Evolutionary conservation across 257 asterid genomes (phyloP).

Genomic region (Solanum stenotomum): DNA sequence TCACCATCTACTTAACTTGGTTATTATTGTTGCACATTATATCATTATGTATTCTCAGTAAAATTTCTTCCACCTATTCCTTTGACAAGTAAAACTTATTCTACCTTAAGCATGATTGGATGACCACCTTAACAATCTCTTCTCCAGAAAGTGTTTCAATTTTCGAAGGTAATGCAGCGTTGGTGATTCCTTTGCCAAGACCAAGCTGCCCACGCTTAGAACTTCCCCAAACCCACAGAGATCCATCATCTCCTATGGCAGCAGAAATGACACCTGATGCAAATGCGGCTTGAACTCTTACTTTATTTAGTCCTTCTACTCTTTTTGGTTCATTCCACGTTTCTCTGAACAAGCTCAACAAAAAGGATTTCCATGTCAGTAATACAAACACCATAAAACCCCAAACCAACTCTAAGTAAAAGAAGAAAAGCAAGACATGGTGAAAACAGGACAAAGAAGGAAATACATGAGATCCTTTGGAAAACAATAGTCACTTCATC

Average conservation of each 20-base stretch:
- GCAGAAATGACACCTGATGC: constrained; percentile 85
- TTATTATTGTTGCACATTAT: not conserved
- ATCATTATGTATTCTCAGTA: not conserved
- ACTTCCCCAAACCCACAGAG: constrained; percentile 95
- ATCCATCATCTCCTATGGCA: constrained; percentile 78
- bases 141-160: constrained; percentile 67
- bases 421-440: not conserved
- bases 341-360: constrained; percentile 33
- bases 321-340: constrained; percentile 60
- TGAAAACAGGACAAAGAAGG: not conserved
- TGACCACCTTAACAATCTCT: constrained; percentile 78
- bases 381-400: not conserved
- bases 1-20: not conserved
- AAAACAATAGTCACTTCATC: not conserved
- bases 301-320: constrained; percentile 62
- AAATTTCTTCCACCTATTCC: not conserved
- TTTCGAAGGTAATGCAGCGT: constrained; percentile 52
- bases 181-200: constrained; percentile 47
- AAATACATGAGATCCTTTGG: not conserved
- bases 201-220: constrained; percentile 97
- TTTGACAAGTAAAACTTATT: constrained; percentile 28
- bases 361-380: not conserved
- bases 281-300: constrained; percentile 47
- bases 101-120: constrained; percentile 44
- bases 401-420: not conserved